phyloP scores from a whole-genome alignment of 441 rosid genomes.

The Pelargonium fulgidum region DNA sequence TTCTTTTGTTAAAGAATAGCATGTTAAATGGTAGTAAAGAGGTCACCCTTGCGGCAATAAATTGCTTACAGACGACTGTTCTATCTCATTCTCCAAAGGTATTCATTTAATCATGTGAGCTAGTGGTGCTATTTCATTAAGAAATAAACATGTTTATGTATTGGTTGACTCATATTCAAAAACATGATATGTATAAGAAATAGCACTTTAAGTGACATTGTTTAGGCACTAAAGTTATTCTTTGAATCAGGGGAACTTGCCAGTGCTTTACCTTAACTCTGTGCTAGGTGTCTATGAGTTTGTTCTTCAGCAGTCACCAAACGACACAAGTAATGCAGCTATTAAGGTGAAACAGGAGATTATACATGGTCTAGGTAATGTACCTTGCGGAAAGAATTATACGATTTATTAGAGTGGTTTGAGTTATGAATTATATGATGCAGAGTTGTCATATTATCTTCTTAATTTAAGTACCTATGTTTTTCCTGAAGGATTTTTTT shows the following conservation, averaged over 20 bases:
- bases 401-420: neutral
- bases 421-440: neutral
- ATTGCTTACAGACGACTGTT: slow-evolving; percentile 79
- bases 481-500: neutral
- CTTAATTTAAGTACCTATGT: slow-evolving; percentile 5
- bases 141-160: neutral
- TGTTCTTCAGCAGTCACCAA: slow-evolving; percentile 68
- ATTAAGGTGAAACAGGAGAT: slow-evolving; percentile 91
- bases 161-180: slow-evolving; percentile 10
- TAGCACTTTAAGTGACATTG: slow-evolving; percentile 7
- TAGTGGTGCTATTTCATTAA: slow-evolving; percentile 8
- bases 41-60: slow-evolving; percentile 89
- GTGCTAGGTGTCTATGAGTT: slow-evolving; percentile 75
- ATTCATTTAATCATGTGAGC: slow-evolving; percentile 22
- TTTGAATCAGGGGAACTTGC: slow-evolving; percentile 67
- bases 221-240: slow-evolving; percentile 18
- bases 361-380: slow-evolving; percentile 83
- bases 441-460: neutral
- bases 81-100: slow-evolving; percentile 80
- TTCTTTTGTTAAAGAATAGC: slow-evolving; percentile 68
- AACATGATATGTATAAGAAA: neutral
- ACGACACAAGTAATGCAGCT: slow-evolving; percentile 49
- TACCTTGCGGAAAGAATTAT: slow-evolving; percentile 1
- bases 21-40: slow-evolving; percentile 86
- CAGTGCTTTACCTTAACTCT: slow-evolving; percentile 68